Conservation (phyloP, 1,139 yeast species). For the Hansenula lynferdii region DNA sequence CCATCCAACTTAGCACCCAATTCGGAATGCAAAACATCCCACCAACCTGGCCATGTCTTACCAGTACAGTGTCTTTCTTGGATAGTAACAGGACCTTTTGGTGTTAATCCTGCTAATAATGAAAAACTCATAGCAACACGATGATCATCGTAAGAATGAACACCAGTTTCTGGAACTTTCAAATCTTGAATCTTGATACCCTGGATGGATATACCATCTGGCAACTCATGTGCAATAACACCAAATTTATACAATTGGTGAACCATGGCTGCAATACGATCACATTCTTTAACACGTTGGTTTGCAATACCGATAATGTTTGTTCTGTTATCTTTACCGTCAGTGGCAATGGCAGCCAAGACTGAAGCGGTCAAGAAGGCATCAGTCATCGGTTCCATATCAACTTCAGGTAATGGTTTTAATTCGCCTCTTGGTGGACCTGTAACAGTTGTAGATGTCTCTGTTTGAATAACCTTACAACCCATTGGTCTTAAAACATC, state of each 20-base stretch:
- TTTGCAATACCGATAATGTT: constrained; percentile 94
- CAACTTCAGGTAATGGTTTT: constrained; percentile 68
- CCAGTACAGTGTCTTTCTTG: constrained; percentile 91
- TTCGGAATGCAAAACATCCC: constrained; percentile 81
- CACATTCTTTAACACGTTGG: constrained; percentile 96
- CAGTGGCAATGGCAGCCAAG: constrained; percentile 84
- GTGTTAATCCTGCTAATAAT: constrained; percentile 58
- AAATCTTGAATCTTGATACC: constrained; percentile 52
- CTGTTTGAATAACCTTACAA: constrained; percentile 78
- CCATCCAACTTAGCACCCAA: constrained; percentile 71
- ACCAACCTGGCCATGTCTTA: constrained; percentile 99
- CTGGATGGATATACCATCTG: constrained; percentile 86
- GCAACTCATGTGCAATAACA: constrained; percentile 74
- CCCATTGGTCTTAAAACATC: constrained; percentile 97
- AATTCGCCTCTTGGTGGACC: constrained; percentile 76
- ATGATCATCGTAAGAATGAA: constrained; percentile 88
- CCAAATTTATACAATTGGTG: constrained; percentile 87
- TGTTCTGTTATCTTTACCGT: constrained; percentile 45
- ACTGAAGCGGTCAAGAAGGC: constrained; percentile 97
- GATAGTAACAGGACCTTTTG: constrained; percentile 57
- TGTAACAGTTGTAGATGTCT: constrained; percentile 81
- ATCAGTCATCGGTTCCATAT: constrained; percentile 99
- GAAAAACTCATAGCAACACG: constrained; percentile 98
- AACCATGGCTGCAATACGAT: constrained; percentile 94
- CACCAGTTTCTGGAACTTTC: constrained; percentile 53